Conservation (phyloP, 2,329 filamentous ascomycete genomes). For the Fusarium keratoplasticum region DNA sequence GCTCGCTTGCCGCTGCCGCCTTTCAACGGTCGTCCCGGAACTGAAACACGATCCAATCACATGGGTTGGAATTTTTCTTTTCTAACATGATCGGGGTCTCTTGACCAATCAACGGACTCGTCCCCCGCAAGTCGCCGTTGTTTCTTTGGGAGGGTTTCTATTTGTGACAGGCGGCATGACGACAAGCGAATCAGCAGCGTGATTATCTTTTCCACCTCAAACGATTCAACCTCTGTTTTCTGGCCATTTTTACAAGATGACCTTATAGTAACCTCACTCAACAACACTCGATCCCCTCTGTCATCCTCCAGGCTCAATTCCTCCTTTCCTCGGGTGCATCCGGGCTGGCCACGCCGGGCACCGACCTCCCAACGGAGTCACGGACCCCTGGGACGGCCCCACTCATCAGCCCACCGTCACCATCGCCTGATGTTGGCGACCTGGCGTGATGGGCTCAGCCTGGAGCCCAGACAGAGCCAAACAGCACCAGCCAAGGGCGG, state of each 20-base stretch:
- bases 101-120: slow-evolving; percentile 3
- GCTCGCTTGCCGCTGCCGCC: slow-evolving; percentile 2
- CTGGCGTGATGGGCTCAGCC: slow-evolving; percentile 47
- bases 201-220: background rate
- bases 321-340: slow-evolving; percentile 38
- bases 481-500: background rate
- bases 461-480: slow-evolving; percentile 21
- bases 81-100: background rate
- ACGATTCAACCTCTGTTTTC: background rate
- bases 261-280: background rate
- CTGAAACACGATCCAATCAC: slow-evolving; percentile 23
- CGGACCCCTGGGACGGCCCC: slow-evolving; percentile 40
- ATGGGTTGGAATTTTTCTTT: slow-evolving; percentile 8
- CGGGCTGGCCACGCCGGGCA: slow-evolving; percentile 36
- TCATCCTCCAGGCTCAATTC: background rate
- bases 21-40: slow-evolving; percentile 2
- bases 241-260: background rate
- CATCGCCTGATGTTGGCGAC: slow-evolving; percentile 44
- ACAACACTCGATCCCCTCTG: background rate
- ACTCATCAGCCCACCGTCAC: slow-evolving; percentile 41
- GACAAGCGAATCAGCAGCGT: slow-evolving; percentile 4
- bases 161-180: slow-evolving; percentile 20
- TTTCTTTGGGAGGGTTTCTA: slow-evolving; percentile 20
- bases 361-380: slow-evolving; percentile 30
- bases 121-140: slow-evolving; percentile 22